Evolutionary conservation across 805 yeast genomes (phyloP).

Genomic region (Saturnispora quitensis): DNA sequence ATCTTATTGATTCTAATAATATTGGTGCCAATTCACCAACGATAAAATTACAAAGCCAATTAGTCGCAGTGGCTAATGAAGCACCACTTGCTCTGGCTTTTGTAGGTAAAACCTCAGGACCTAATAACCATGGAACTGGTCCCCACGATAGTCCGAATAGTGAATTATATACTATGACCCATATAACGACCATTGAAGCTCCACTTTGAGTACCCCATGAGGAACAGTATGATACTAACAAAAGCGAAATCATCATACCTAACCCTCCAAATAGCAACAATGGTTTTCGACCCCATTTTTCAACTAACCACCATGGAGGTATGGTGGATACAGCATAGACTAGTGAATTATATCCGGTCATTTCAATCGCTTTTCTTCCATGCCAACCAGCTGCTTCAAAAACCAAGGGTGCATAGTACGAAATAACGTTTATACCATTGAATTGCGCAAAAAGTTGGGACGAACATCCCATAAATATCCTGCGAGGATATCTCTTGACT

Average conservation of each 20-base stretch:
- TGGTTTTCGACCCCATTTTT: conserved; percentile 88
- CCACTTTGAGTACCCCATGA: conserved; percentile 6
- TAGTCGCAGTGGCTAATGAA: conserved; percentile 81
- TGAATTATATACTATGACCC: conserved; percentile 74
- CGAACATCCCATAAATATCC: conserved; percentile 81
- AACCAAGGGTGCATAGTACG: conserved; percentile 88
- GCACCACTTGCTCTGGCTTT: conserved; percentile 85
- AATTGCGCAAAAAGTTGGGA: conserved; percentile 90
- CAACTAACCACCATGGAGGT: conserved; percentile 89
- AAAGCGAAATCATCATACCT: conserved; percentile 66
- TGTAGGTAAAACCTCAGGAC: conserved; percentile 76
- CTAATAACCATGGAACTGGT: conserved; percentile 81
- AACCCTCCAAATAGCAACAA: conserved; percentile 70
- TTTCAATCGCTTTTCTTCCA: conserved; percentile 77
- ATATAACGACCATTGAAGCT: conserved; percentile 44
- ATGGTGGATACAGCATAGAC: conserved; percentile 53
- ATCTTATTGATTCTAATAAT: conserved; percentile 61
- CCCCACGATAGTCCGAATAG: conserved; percentile 91
- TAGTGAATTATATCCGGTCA: conserved; percentile 76
- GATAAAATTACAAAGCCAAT: conserved; percentile 87
- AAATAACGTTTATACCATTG: conserved; percentile 87
- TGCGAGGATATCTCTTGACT: conserved; percentile 63
- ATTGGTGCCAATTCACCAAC: conserved; percentile 92
- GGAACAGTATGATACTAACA: conserved; percentile 53
- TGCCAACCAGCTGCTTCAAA: conserved; percentile 94